phyloP scores from a whole-genome alignment of 495 filamentous ascomycete genomes.

The Chlorociboria aeruginascens region DNA sequence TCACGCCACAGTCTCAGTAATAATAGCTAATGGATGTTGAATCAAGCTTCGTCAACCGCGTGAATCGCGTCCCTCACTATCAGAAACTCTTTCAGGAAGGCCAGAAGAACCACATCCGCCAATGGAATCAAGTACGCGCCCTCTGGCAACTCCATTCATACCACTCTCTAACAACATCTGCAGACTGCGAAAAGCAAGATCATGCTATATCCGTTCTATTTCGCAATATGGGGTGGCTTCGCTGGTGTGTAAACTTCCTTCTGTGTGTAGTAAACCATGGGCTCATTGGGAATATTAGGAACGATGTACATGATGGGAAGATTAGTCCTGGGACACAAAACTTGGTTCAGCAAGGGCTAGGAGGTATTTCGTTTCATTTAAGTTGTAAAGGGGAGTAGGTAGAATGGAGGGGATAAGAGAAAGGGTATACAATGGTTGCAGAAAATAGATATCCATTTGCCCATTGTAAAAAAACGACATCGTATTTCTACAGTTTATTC shows the following conservation, averaged over 20 bases:
- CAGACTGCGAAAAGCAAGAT: constrained; percentile 53
- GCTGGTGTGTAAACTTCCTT: constrained; percentile 24
- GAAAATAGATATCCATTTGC: constrained; percentile 9
- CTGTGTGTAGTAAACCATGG: not conserved
- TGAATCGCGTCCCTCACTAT: constrained; percentile 76
- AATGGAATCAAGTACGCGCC: constrained; percentile 76
- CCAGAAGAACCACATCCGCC: constrained; percentile 53
- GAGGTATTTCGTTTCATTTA: not conserved
- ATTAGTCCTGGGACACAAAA: constrained; percentile 67
- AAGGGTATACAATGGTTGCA: constrained; percentile 3
- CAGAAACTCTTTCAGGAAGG: constrained; percentile 75
- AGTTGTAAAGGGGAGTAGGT: not conserved
- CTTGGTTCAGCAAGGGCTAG: constrained; percentile 55
- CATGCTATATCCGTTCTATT: constrained; percentile 64
- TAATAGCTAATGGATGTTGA: no score
- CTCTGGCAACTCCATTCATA: not conserved
- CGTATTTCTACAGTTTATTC: no score
- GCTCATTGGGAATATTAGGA: constrained; percentile 6
- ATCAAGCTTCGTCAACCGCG: constrained; percentile 58
- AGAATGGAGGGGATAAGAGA: not conserved
- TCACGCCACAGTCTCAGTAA: no score
- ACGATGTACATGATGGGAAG: constrained; percentile 44
- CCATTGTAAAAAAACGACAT: not conserved
- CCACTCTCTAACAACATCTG: not conserved
- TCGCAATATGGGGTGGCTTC: constrained; percentile 51